Conservation (phyloP, 2,329 filamentous ascomycete species). For the Colletotrichum sp. region DNA sequence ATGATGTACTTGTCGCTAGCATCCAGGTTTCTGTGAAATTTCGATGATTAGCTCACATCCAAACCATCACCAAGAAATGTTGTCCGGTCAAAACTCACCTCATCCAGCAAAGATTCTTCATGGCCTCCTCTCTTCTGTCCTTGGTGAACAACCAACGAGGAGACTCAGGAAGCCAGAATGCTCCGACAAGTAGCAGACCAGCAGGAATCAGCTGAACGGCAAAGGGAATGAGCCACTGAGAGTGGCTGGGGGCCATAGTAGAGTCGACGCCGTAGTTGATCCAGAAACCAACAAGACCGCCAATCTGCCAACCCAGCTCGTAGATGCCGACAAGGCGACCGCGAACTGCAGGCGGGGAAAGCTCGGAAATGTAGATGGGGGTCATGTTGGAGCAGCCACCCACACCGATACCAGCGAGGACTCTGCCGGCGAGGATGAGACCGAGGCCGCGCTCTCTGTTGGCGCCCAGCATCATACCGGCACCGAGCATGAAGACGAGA, state of each 20-base stretch:
- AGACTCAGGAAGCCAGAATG: constrained; percentile 67
- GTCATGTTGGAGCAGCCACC: constrained; percentile 68
- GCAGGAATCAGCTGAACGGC: constrained; percentile 71
- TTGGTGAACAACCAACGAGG: constrained; percentile 73
- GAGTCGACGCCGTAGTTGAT: constrained; percentile 67
- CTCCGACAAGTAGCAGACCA: constrained; percentile 63
- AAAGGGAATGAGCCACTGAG: constrained; percentile 70
- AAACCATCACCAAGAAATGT: background rate
- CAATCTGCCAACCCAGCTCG: constrained; percentile 69
- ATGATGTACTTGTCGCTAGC: constrained; percentile 67
- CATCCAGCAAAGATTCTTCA: constrained; percentile 67
- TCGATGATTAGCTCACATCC: background rate
- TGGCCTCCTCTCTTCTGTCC: constrained; percentile 62
- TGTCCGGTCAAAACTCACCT: background rate
- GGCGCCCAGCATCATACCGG: constrained; percentile 74
- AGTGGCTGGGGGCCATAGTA: constrained; percentile 47
- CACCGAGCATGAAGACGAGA: constrained; percentile 70
- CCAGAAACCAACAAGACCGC: constrained; percentile 65
- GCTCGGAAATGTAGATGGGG: constrained; percentile 65
- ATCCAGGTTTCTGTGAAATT: constrained; percentile 44
- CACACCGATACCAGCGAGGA: constrained; percentile 67
- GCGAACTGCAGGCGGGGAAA: constrained; percentile 65
- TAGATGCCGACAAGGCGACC: constrained; percentile 70
- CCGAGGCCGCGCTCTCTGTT: constrained; percentile 66
- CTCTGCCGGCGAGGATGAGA: constrained; percentile 64